Base-by-base conservation (phyloP, 176 grass and related monocot genomes). In the Aegilops speltoides region DNA sequence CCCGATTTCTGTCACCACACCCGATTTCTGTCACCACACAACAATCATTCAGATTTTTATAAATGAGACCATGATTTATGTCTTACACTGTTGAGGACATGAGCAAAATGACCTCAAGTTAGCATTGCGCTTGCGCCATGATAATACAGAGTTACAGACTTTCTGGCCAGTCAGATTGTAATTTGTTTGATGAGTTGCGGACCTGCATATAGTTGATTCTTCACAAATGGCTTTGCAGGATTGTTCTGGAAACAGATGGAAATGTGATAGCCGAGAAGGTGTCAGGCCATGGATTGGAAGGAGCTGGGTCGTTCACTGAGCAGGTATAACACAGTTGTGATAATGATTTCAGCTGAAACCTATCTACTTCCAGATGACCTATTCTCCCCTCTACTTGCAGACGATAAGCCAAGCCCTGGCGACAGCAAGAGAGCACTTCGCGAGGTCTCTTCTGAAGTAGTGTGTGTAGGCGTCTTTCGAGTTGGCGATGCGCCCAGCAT, bases 361-460 rank as follows among this genome's bases (percentile, higher is more conserved):
- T 71, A 2, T 41, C 10, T 32, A 79, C 17, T n/a, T 84, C 69
- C 36, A 74, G 54, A 37, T 79, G 48, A 86, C 63, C 16, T 33
- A 72, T 79, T 83, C 38, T 41, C 19, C 76, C 8, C 59, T 84
- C 36, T 83, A 37, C 12, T 43, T 88, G 78, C 80, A 96, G 94
- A 90, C 89, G 26, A 79, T 93, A 77, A 75, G 84, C 76, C 82
- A 86, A 76, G 89, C 91, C n/a, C 79, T 96, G 34, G 91, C 89
- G 10, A 87, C 78, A 80, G 94, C 94, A 88, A 83, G 76, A 81
- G 87, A 90, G 11, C 94, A 96, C 85, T 88, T 96, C 2, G 85
- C 89, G 46, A 93, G 94, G 76, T 96, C 94, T 88, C 91, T 91
- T 74, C 87, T 96, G 14, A 96, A 86, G 8, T 96, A 81, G 89